Evolutionary conservation across 1,284 basidiomycete species (phyloP).

Genomic region (Cutaneotrichosporon sp.): DNA sequence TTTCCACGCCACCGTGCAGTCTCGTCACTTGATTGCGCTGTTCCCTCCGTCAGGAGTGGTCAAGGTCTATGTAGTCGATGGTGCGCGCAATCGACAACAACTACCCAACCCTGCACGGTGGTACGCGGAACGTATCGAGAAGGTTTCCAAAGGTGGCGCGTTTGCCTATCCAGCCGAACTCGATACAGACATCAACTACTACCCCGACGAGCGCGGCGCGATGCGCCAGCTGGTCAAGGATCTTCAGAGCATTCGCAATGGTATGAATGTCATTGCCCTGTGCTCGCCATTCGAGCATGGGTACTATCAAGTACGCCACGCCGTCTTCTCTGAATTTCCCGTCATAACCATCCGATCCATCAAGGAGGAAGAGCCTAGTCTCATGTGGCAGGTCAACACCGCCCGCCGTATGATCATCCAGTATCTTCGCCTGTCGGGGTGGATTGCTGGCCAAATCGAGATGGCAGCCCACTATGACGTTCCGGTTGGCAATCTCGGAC

Average conservation of each 20-base stretch:
- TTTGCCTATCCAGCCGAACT: slow-evolving; percentile 68
- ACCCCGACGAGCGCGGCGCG: slow-evolving; percentile 71
- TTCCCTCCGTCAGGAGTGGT: slow-evolving; percentile 71
- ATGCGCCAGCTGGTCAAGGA: slow-evolving; percentile 86
- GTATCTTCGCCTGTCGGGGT: slow-evolving; percentile 71
- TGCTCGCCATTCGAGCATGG: slow-evolving; percentile 78
- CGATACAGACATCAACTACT: slow-evolving; percentile 68
- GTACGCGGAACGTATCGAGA: slow-evolving; percentile 60
- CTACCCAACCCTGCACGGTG: slow-evolving; percentile 70
- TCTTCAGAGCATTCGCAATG: slow-evolving; percentile 57
- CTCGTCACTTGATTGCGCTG: slow-evolving; percentile 84
- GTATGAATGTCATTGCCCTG: slow-evolving; percentile 67
- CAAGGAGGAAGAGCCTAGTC: slow-evolving; percentile 55
- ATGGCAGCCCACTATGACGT: slow-evolving; percentile 89
- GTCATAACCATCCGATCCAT: slow-evolving; percentile 78
- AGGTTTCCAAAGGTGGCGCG: slow-evolving; percentile 48
- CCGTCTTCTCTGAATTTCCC: slow-evolving; percentile 78
- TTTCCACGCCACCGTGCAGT: slow-evolving; percentile 76
- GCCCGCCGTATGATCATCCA: slow-evolving; percentile 69
- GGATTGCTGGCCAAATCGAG: slow-evolving; percentile 75
- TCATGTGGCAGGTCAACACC: slow-evolving; percentile 55
- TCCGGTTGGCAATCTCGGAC: slow-evolving; percentile 85
- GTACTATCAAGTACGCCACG: slow-evolving; percentile 74
- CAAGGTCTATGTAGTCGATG: slow-evolving; percentile 85
- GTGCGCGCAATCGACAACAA: slow-evolving; percentile 74